phyloP scores from a whole-genome alignment of 1,284 basidiomycete species.

The Thecaphora thlaspeos region DNA sequence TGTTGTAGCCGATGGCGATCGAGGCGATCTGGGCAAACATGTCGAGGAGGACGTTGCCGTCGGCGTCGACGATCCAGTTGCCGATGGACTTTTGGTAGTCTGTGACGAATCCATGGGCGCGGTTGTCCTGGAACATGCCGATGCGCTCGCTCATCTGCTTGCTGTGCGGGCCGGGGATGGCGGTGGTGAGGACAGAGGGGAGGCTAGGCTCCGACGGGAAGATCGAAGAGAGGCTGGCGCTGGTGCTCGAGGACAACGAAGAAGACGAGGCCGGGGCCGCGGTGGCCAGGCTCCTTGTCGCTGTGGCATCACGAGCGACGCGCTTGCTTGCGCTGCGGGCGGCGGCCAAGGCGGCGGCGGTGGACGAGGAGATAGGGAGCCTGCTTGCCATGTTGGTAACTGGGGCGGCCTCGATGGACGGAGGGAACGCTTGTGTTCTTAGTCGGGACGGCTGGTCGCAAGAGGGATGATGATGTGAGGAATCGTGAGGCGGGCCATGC shows the following conservation, averaged over 20 bases:
- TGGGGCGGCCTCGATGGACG: too few relatives aligned
- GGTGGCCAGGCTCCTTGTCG: not conserved
- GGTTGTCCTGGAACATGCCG: conserved; percentile 58
- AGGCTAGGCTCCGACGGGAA: conserved; percentile 50
- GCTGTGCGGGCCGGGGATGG: conserved; percentile 55
- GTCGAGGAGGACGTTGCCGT: conserved; percentile 63
- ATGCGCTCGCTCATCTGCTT: conserved; percentile 51
- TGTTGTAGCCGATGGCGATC: conserved; percentile 60
- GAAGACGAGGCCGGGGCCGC: conserved; percentile 16
- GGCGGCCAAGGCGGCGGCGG: too few relatives aligned
- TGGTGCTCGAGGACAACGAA: not conserved
- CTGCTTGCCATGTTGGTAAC: too few relatives aligned
- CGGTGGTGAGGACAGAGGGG: conserved; percentile 38
- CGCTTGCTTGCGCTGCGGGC: too few relatives aligned
- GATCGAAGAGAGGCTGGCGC: conserved; percentile 20
- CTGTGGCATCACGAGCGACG: too few relatives aligned
- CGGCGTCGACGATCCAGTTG: conserved; percentile 63
- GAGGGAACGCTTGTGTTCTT: too few relatives aligned
- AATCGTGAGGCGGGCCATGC: too few relatives aligned
- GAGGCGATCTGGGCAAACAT: conserved; percentile 63
- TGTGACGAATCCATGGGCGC: conserved; percentile 59
- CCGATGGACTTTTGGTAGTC: conserved; percentile 58
- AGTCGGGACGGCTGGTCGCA: too few relatives aligned
- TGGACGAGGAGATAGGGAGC: too few relatives aligned
- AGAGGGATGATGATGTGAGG: too few relatives aligned